Conservation (phyloP, 1,284 basidiomycete genomes). For the Ceratobasidium sp. region DNA sequence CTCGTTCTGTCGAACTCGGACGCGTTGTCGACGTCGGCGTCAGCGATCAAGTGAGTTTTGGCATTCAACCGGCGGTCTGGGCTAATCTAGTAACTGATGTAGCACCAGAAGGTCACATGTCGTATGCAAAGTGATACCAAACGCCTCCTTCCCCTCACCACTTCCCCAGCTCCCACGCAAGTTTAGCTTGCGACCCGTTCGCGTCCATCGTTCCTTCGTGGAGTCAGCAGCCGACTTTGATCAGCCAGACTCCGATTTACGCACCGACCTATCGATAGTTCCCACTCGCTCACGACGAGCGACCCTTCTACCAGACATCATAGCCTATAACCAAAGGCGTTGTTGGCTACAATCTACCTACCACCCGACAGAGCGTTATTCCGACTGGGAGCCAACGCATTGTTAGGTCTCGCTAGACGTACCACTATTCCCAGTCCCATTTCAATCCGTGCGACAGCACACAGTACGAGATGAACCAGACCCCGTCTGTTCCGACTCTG, state of each 20-base stretch:
- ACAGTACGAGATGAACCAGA: constrained; percentile 66
- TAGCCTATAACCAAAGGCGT: constrained; percentile 16
- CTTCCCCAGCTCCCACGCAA: constrained; percentile 25
- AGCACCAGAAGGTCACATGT: constrained; percentile 32
- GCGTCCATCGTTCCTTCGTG: constrained; percentile 28
- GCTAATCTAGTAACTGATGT: background rate
- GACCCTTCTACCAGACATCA: constrained; percentile 8
- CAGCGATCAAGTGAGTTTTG: background rate
- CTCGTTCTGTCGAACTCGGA: background rate
- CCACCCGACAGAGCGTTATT: constrained; percentile 53
- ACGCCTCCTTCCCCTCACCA: constrained; percentile 25
- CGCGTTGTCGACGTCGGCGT: background rate
- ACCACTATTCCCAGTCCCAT: constrained; percentile 76
- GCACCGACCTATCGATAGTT: constrained; percentile 36
- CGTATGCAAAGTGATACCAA: constrained; percentile 15
- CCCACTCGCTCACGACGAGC: constrained; percentile 15
- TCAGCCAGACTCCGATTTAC: constrained; percentile 9
- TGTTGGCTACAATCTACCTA: background rate
- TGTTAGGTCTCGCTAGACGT: constrained; percentile 61
- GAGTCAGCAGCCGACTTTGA: constrained; percentile 2
- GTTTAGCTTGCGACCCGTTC: constrained; percentile 29
- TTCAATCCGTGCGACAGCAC: constrained; percentile 59
- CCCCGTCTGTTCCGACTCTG: constrained; percentile 66
- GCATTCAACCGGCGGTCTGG: background rate
- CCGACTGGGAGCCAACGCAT: constrained; percentile 70